phyloP scores from a whole-genome alignment of 108 stramenopile species.

The Nitzschia palea region DNA sequence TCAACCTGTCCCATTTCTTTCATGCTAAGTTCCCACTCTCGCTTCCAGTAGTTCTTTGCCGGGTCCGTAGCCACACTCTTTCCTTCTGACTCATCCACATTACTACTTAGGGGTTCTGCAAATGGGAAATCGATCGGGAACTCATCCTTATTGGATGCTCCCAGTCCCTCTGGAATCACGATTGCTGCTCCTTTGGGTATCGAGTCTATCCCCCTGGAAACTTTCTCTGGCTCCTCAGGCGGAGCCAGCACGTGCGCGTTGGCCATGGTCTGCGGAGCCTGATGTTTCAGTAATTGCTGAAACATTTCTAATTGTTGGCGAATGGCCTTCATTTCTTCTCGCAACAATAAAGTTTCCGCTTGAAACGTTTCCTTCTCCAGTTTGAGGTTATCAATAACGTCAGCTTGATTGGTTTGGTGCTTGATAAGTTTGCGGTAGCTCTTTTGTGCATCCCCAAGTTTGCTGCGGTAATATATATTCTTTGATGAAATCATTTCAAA shows the following conservation, averaged over 20 bases:
- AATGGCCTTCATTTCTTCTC: slow-evolving; percentile 12
- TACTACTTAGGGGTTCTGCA: too few species aligned
- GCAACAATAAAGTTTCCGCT: neutral
- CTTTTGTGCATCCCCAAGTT: neutral
- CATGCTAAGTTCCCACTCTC: slow-evolving; percentile 13
- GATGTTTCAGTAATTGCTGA: neutral
- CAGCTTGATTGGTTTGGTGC: neutral
- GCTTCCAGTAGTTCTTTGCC: slow-evolving; percentile 1
- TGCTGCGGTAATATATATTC: slow-evolving; percentile 1
- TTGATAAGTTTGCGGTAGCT: neutral
- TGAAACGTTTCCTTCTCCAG: slow-evolving; percentile 1
- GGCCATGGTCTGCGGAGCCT: neutral
- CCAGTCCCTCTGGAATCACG: too few species aligned
- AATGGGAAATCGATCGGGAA: too few species aligned
- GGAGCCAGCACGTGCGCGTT: too few species aligned
- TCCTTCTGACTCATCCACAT: too few species aligned
- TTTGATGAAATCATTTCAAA: neutral
- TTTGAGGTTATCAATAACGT: neutral
- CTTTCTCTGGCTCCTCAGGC: too few species aligned
- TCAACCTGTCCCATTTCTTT: neutral
- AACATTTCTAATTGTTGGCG: slow-evolving; percentile 7
- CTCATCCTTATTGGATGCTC: too few species aligned
- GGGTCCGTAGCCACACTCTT: neutral
- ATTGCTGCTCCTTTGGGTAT: too few species aligned
- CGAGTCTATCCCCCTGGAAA: too few species aligned